Evolutionary conservation across 257 asterid species (phyloP), one percentile per base, ranked within the genome.

Genomic region (Penstemon newberryi): DNA sequence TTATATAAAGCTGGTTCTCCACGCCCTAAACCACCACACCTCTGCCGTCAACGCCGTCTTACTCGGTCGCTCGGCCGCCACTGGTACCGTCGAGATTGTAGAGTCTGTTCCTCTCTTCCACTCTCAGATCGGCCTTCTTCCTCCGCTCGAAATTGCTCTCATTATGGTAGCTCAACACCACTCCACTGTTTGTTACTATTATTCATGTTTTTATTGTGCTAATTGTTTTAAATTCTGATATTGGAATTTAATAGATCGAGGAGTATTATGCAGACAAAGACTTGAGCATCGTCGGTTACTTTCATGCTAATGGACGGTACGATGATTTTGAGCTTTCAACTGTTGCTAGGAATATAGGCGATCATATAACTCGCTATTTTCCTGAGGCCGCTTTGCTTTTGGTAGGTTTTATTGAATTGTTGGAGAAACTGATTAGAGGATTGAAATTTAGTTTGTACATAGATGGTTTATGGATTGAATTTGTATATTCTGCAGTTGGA

Each of bases 31-130:
- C 78, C 99, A 94, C 85, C 86, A 83, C 15, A 74, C 96, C 70
- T 73, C 89, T 70, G 85, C 96, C 84, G 99, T 90, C 83, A 89
- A 89, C 80, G 96, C 84, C 65, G 87, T 89, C 78, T 95, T 94
- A 71, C 82, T 94, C 67, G 99, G 99, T 68, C 86, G 86, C 56
- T 86, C 96, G 75, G 78, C 78, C 59, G 82, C 40, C 36, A 69
- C 62, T 46, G 85, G 71, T 19, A 78, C 75, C 5, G 89, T 93
- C 25, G 99, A 94, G 80, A 86, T 94, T 69, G 79, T 82, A 36
- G 99, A 94, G 44, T 83, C 96, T 11, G 96, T 94, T 4, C 93
- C 97, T 1, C 97, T 94, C 63, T 94, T 91, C 78, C 99, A 94
- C 74, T 87, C 97, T 38, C 96, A 91, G 86, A 89, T 94, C 80